phyloP scores from a whole-genome alignment of 345 rosid species.

The Corchorus olitorius region DNA sequence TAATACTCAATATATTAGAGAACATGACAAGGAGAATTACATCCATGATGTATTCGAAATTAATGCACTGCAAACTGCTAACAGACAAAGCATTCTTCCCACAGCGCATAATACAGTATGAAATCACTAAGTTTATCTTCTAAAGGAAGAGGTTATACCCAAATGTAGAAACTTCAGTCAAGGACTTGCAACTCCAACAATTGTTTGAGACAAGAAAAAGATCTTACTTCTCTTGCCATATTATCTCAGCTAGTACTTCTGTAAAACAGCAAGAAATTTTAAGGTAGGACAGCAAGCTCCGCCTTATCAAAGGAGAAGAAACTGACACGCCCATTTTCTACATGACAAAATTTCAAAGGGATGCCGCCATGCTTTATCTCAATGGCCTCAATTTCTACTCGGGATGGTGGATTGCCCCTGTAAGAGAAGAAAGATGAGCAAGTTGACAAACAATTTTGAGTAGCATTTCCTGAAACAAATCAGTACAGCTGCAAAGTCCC shows the following conservation, averaged over 20 bases:
- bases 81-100: not conserved
- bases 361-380: conserved; percentile 44
- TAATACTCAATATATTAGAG: not conserved
- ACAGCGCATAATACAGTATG: not conserved
- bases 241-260: not conserved
- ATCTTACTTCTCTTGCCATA: not conserved
- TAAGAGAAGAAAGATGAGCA: conserved; percentile 14
- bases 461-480: not conserved
- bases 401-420: conserved; percentile 64
- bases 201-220: not conserved
- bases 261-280: conserved; percentile 13
- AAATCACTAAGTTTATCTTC: not conserved
- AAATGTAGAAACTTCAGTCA: not conserved
- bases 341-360: conserved; percentile 62
- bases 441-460: not conserved
- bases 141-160: not conserved
- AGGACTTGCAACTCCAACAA: not conserved
- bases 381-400: conserved; percentile 49
- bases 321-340: conserved; percentile 68
- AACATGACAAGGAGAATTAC: not conserved
- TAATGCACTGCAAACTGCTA: not conserved
- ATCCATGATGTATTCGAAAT: not conserved
- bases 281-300: conserved; percentile 55
- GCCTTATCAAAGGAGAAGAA: conserved; percentile 52
- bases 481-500: not conserved